Conservation (phyloP, 78 protist genomes). For the Isochrysis galbana region DNA sequence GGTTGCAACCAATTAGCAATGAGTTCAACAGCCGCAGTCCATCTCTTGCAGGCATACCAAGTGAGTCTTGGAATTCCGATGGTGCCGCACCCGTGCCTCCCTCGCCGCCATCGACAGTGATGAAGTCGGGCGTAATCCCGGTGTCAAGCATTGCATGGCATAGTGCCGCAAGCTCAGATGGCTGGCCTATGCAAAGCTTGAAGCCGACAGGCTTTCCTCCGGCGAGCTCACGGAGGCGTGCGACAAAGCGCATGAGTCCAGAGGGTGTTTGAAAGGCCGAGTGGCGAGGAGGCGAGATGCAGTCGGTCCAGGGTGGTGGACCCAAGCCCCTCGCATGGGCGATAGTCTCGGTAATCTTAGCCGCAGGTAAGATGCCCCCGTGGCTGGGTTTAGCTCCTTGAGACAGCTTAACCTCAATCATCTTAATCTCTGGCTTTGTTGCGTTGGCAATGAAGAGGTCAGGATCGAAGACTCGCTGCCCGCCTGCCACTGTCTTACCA, state of each 20-base stretch:
- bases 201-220: constrained; percentile 35
- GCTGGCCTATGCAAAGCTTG: constrained; percentile 40
- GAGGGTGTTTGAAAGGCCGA: not conserved
- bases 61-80: not conserved
- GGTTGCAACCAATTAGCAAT: not conserved
- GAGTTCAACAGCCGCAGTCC: not conserved
- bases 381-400: constrained; percentile 49
- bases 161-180: constrained; percentile 4
- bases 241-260: not conserved
- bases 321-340: constrained; percentile 14
- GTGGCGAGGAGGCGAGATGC: constrained; percentile 40
- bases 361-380: constrained; percentile 34
- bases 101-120: constrained; percentile 46
- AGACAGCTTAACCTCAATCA: constrained; percentile 48
- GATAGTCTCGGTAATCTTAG: not conserved
- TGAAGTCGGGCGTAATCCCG: constrained; percentile 32
- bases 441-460: not conserved
- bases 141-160: not conserved
- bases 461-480: not conserved
- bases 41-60: constrained; percentile 20
- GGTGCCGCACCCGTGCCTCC: constrained; percentile 55
- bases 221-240: constrained; percentile 12
- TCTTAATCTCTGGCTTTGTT: not conserved
- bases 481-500: not conserved
- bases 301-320: not conserved